Conservation (phyloP, 768 basidiomycete genomes). For the Rhizopogon roseolus region DNA sequence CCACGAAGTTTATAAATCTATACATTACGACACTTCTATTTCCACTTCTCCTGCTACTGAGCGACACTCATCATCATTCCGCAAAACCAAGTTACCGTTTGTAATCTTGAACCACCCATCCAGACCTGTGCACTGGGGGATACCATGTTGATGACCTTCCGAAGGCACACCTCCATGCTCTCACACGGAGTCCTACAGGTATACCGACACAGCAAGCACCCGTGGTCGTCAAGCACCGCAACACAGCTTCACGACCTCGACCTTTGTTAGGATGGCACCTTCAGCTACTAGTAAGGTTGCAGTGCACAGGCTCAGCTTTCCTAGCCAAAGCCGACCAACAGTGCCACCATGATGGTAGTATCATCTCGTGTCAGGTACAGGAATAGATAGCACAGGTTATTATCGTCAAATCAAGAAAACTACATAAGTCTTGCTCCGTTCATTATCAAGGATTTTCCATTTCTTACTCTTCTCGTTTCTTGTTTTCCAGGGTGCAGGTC, state of each 20-base stretch:
- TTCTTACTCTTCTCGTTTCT: not conserved
- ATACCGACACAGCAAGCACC: too few relatives aligned
- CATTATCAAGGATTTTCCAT: not conserved
- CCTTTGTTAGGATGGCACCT: not conserved
- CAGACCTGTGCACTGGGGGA: too few relatives aligned
- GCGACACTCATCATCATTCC: too few relatives aligned
- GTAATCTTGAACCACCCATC: too few relatives aligned
- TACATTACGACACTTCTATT: too few relatives aligned
- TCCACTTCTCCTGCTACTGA: too few relatives aligned
- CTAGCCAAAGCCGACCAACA: not conserved
- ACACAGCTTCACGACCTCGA: slow-evolving; percentile 15
- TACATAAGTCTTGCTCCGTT: not conserved
- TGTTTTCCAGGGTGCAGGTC: not conserved
- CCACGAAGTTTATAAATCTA: too few relatives aligned
- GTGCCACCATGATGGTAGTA: not conserved
- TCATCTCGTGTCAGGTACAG: not conserved
- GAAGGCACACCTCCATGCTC: too few relatives aligned
- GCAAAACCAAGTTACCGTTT: too few relatives aligned
- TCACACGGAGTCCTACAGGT: too few relatives aligned
- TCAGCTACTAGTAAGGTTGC: not conserved
- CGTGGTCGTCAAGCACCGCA: not conserved
- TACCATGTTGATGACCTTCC: too few relatives aligned
- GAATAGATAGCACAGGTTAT: not conserved
- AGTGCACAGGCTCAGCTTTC: not conserved
- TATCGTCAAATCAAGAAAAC: not conserved